Percentiles rank a stretch among this genome's conserved stretches.
These are phyloP conservation scores for Claviceps sp. DNA, from an alignment of 2,329 filamentous ascomycete genomes.

Conservation along the genomic window DNA sequence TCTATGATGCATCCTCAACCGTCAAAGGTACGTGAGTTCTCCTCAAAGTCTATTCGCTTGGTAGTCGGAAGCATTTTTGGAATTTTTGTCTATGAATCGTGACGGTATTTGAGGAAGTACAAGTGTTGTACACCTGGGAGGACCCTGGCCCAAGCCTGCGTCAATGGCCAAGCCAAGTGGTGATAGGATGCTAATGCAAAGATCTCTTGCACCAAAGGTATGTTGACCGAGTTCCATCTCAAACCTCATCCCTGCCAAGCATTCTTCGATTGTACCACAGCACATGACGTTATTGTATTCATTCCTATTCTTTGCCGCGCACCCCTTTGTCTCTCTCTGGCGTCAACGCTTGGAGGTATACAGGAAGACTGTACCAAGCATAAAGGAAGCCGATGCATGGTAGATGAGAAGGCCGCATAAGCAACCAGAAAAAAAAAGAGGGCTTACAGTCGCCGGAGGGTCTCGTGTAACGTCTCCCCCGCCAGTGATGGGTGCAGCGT, in stretches of 20 bases:
- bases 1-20: conserved; percentile 4
- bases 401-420: neutral
- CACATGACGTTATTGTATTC: neutral
- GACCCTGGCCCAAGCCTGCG: neutral
- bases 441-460: conserved; percentile 1
- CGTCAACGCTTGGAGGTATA: neutral
- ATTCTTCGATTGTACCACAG: neutral
- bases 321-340: neutral
- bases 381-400: neutral
- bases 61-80: neutral
- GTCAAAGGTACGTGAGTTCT: conserved; percentile 3
- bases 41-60: neutral
- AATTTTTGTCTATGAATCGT: neutral
- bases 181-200: neutral
- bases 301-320: neutral
- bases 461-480: conserved; percentile 9
- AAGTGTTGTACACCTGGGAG: neutral
- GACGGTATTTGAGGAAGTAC: neutral
- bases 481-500: conserved; percentile 11
- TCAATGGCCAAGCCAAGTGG: neutral
- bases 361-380: neutral
- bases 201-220: conserved; percentile 3
- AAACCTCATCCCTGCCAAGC: conserved; percentile 3
- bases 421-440: neutral
- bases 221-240: conserved; percentile 3